phyloP scores from a whole-genome alignment of 768 basidiomycete species.

The Amanita fuliginea region DNA sequence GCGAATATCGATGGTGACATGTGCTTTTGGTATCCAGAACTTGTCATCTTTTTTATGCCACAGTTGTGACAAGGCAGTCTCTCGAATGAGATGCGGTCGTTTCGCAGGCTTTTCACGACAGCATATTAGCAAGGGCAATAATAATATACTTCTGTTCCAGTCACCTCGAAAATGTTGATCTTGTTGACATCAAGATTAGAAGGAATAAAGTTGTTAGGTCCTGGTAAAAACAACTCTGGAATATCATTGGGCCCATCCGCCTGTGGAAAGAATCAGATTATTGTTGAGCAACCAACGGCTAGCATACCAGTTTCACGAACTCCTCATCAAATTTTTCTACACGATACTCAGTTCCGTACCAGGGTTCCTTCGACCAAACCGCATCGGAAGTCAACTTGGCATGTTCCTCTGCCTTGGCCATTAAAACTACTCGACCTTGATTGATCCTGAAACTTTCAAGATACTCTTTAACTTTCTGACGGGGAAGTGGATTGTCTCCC shows the following conservation, averaged over 20 bases:
- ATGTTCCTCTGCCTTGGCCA: constrained; percentile 65
- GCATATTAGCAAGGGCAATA: constrained; percentile 5
- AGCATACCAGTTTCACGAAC: constrained; percentile 43
- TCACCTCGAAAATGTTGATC: constrained; percentile 51
- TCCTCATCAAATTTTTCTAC: constrained; percentile 59
- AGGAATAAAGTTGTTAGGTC: constrained; percentile 87
- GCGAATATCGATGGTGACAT: constrained; percentile 62
- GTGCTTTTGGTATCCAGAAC: constrained; percentile 92
- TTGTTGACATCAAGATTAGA: constrained; percentile 77
- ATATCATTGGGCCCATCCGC: constrained; percentile 55
- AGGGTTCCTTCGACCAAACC: constrained; percentile 69
- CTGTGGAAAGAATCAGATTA: constrained; percentile 22
- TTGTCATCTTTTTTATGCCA: constrained; percentile 98
- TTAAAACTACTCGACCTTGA: constrained; percentile 61
- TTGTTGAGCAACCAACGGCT: not conserved
- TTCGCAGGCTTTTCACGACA: constrained; percentile 45
- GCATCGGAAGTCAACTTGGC: constrained; percentile 29
- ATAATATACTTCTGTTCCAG: constrained; percentile 8
- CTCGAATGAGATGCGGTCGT: constrained; percentile 65
- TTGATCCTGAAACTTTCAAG: constrained; percentile 48
- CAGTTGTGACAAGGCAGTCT: constrained; percentile 60
- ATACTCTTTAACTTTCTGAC: constrained; percentile 47
- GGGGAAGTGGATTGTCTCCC: constrained; percentile 36
- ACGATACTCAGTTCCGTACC: constrained; percentile 85
- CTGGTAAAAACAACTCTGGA: constrained; percentile 65